phyloP scores from a whole-genome alignment of 306 rosid species.

The Pterocarpus macrocarpus region DNA sequence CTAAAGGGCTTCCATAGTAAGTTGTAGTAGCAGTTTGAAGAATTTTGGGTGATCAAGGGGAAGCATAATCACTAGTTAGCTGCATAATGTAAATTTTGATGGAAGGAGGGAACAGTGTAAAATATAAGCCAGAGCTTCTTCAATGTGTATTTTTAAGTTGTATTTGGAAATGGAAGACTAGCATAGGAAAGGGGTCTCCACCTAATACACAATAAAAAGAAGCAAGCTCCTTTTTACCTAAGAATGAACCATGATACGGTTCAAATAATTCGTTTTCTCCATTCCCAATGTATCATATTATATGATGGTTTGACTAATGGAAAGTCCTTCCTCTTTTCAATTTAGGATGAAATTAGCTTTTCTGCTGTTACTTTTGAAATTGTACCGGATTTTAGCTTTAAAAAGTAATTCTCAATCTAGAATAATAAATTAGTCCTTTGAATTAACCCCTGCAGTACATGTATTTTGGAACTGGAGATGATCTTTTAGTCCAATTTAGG shows the following conservation, averaged over 20 bases:
- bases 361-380: neutral
- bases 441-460: neutral
- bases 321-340: slow-evolving; percentile 7
- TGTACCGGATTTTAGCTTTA: too few species aligned
- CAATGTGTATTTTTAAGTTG: neutral
- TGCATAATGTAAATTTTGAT: slow-evolving; percentile 37
- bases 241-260: neutral
- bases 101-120: slow-evolving; percentile 14
- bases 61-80: neutral
- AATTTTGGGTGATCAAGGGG: neutral
- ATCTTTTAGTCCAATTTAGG: neutral
- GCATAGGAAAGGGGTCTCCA: slow-evolving; percentile 17
- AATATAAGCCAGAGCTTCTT: slow-evolving; percentile 20
- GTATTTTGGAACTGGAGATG: neutral
- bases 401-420: neutral
- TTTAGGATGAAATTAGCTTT: neutral
- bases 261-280: slow-evolving; percentile 25
- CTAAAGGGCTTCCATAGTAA: neutral
- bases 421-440: too few species aligned
- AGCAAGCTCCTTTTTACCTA: slow-evolving; percentile 32
- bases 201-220: slow-evolving; percentile 16
- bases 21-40: neutral
- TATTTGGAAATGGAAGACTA: neutral
- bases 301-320: slow-evolving; percentile 8
- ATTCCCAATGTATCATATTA: neutral